Percentiles rank a stretch among this genome's conserved stretches.
These are phyloP conservation scores for Ilex aquifolium DNA, from an alignment of 257 asterid genomes.

Conservation along the genomic window DNA sequence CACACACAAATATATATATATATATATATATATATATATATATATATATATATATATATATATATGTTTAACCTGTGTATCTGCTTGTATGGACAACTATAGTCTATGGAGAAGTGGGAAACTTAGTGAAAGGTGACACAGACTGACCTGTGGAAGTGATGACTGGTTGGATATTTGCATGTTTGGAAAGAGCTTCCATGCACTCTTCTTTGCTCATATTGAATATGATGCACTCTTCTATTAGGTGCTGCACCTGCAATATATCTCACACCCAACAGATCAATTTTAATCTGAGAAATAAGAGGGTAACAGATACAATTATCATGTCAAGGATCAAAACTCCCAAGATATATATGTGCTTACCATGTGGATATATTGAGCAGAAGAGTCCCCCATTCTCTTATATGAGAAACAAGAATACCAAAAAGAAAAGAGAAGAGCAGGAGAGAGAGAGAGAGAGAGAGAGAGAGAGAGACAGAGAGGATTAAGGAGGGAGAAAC, in stretches of 20 bases:
- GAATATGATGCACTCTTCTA: conserved; percentile 2
- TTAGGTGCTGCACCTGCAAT: neutral
- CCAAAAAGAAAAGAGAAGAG: no score
- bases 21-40: no score
- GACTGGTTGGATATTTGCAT: neutral
- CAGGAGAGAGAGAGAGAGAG: no score
- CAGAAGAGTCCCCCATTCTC: neutral
- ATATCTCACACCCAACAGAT: neutral
- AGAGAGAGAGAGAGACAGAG: no score
- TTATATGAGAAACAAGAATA: neutral
- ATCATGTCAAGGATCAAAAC: neutral
- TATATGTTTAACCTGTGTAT: no score
- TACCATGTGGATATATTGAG: neutral
- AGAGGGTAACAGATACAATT: neutral
- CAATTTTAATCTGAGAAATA: neutral
- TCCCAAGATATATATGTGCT: neutral
- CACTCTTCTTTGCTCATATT: conserved; percentile 1
- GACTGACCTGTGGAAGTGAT: neutral
- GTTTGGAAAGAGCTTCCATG: neutral
- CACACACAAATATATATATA: no score
- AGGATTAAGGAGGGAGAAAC: no score
- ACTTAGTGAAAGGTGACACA: no score
- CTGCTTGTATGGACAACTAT: no score
- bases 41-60: no score
- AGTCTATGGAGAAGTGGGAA: no score